These are phyloP conservation scores for Aureobasidium sp. DNA, from an alignment of 2,329 filamentous ascomycete genomes.

Conservation along the genomic window DNA sequence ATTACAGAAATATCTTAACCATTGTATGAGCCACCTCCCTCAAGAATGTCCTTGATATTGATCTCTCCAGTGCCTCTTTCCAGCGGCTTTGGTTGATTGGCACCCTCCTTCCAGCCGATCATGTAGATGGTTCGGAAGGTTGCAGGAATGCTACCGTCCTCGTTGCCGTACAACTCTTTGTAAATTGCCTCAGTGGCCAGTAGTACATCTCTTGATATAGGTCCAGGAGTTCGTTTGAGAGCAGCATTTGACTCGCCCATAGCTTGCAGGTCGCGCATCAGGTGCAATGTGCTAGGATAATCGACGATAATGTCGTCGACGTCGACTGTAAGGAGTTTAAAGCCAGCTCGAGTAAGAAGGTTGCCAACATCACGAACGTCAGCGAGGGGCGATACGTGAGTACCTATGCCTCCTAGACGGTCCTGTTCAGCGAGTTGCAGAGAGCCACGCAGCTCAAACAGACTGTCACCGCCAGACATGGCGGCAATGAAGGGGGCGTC, in stretches of 20 bases:
- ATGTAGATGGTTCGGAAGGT: constrained; percentile 96
- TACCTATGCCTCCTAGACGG: constrained; percentile 80
- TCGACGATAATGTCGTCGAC: constrained; percentile 96
- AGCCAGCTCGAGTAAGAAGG: constrained; percentile 76
- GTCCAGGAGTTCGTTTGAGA: constrained; percentile 73
- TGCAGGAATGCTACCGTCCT: constrained; percentile 65
- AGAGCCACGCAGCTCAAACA: constrained; percentile 89
- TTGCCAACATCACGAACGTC: constrained; percentile 90
- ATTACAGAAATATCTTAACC: background rate
- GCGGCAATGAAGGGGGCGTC: constrained; percentile 89
- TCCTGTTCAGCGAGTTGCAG: constrained; percentile 90
- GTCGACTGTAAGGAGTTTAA: constrained; percentile 93
- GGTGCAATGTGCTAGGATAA: constrained; percentile 78
- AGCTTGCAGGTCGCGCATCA: constrained; percentile 90
- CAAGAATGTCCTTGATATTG: constrained; percentile 78
- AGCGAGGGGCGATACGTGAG: constrained; percentile 83
- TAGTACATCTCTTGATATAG: constrained; percentile 75
- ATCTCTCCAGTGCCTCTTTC: constrained; percentile 77
- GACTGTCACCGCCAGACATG: constrained; percentile 91
- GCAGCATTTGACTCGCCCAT: constrained; percentile 96
- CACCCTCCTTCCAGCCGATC: constrained; percentile 94
- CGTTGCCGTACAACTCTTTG: constrained; percentile 74
- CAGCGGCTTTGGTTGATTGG: constrained; percentile 71
- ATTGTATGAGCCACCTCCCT: constrained; percentile 29
- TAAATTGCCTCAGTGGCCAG: constrained; percentile 87